Percentiles rank a stretch among this genome's conserved stretches.
Evolutionary conservation across 1,139 yeast species (phyloP).

Genomic region (Kodamaea alishanica): DNA sequence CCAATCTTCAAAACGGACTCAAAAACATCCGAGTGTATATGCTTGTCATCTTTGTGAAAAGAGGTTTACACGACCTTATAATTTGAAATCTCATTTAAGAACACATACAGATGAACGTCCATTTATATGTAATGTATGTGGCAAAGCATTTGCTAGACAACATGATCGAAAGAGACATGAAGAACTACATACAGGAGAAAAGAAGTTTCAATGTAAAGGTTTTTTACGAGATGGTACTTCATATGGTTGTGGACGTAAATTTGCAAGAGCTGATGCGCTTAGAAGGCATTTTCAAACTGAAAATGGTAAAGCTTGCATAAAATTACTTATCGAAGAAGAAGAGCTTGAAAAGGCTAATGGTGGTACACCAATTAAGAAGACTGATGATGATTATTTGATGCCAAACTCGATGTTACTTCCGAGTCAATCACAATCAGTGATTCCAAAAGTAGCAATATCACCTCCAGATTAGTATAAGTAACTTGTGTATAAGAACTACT

Average conservation of each 20-base stretch:
- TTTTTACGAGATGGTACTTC: constrained; percentile 54
- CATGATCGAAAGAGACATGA: constrained; percentile 95
- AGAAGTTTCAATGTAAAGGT: constrained; percentile 82
- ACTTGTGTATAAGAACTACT: constrained; percentile 2
- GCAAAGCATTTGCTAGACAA: constrained; percentile 92
- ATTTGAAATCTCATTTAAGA: constrained; percentile 82
- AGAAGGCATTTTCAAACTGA: constrained; percentile 94
- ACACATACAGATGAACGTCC: constrained; percentile 97
- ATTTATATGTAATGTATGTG: constrained; percentile 79
- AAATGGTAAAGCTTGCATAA: constrained; percentile 81
- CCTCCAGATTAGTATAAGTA: constrained; percentile 28
- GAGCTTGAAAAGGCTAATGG: constrained; percentile 27
- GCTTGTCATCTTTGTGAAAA: constrained; percentile 85
- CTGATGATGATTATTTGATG: constrained; percentile 11
- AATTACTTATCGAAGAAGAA: constrained; percentile 70
- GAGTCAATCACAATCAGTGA: background rate
- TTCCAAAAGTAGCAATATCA: constrained; percentile 38
- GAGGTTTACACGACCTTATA: constrained; percentile 87
- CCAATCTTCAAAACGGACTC: constrained; percentile 51
- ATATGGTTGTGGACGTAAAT: constrained; percentile 93
- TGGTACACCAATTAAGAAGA: constrained; percentile 8
- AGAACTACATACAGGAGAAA: constrained; percentile 87
- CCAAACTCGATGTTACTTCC: background rate
- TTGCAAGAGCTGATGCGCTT: constrained; percentile 94
- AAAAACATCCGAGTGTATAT: constrained; percentile 75